A percentile compares a stretch with the other conserved stretches of the same genome.
phyloP scores from a whole-genome alignment of 305 asterid genomes.

The Solanum hybrid region DNA sequence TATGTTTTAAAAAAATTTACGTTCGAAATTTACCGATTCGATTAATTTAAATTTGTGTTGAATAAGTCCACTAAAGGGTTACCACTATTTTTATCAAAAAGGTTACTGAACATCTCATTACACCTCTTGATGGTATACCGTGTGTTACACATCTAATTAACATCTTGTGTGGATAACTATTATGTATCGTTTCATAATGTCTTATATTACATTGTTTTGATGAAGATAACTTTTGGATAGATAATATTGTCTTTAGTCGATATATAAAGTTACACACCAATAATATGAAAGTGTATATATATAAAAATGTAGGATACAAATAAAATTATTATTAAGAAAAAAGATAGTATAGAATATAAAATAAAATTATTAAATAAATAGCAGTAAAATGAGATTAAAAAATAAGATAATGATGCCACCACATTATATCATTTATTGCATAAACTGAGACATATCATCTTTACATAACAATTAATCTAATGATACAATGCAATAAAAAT shows the following conservation, averaged over 20 bases:
- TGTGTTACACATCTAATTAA: too few relatives aligned
- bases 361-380: not conserved
- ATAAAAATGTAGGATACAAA: not conserved
- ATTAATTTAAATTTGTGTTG: not conserved
- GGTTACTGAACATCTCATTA: not conserved
- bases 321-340: not conserved
- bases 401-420: not conserved
- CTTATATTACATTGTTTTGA: not conserved
- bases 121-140: not conserved
- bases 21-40: fast-evolving
- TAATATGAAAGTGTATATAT: not conserved
- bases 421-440: not conserved
- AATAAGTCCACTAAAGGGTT: not conserved
- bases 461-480: not conserved
- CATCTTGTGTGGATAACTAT: not conserved
- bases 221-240: not conserved
- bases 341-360: not conserved
- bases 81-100: not conserved
- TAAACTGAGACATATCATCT: not conserved
- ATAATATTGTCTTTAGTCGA: not conserved
- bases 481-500: not conserved
- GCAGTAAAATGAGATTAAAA: not conserved
- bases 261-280: not conserved
- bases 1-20: not conserved
- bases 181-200: not conserved